Evolutionary conservation across 169 alveolate genomes (phyloP).

Genomic region (Amoebophrya sp.): DNA sequence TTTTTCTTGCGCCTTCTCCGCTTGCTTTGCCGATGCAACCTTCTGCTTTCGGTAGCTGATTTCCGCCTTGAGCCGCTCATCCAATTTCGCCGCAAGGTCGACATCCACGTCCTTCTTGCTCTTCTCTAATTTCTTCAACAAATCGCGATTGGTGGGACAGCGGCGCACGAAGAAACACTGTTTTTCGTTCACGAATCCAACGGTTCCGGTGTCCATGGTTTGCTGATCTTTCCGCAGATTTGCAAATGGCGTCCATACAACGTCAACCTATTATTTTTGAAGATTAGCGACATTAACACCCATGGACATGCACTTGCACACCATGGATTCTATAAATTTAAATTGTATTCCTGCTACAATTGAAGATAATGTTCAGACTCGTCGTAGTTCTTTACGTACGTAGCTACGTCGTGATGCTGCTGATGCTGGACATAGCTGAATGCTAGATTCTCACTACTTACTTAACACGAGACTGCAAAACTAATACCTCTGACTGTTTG

Average conservation of each 20-base stretch:
- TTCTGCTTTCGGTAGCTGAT: neutral
- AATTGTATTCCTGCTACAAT: too few relatives aligned
- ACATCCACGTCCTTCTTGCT: neutral
- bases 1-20: neutral
- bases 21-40: neutral
- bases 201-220: conserved; percentile 62
- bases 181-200: neutral
- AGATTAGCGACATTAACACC: too few relatives aligned
- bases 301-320: too few relatives aligned
- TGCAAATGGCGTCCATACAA: conserved; percentile 62
- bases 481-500: conserved; percentile 34
- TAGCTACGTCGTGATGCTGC: too few relatives aligned
- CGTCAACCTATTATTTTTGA: conserved; percentile 44
- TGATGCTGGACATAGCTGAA: too few relatives aligned
- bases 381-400: too few relatives aligned
- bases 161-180: neutral
- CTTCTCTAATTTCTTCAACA: neutral
- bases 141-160: neutral
- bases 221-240: conserved; percentile 54
- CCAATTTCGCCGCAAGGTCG: neutral
- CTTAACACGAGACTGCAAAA: neutral
- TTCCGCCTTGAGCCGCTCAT: neutral
- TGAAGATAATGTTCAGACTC: too few relatives aligned
- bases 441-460: too few relatives aligned
- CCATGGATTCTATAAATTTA: too few relatives aligned